phyloP scores from a whole-genome alignment of 805 yeast genomes.

The Ogataea parapolymorpha region DNA sequence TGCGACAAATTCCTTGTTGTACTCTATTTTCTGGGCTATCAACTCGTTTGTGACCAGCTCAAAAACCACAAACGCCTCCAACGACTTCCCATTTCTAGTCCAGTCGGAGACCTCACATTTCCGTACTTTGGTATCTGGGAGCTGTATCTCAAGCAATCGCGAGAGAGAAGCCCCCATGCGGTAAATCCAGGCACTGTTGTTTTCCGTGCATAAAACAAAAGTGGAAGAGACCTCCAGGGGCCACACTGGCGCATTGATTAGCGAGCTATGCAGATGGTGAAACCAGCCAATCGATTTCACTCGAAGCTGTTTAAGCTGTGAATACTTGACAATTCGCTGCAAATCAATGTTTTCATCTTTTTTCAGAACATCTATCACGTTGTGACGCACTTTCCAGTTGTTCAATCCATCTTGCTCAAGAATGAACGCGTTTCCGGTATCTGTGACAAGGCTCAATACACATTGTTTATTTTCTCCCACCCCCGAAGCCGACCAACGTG shows the following conservation, averaged over 20 bases:
- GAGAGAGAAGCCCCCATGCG: constrained; percentile 5
- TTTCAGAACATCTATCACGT: constrained; percentile 13
- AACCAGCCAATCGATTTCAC: constrained; percentile 26
- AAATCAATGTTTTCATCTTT: constrained; percentile 15
- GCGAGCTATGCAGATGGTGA: constrained; percentile 1
- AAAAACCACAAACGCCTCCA: constrained; percentile 10
- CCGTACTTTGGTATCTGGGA: constrained; percentile 7
- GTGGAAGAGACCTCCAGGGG: constrained; percentile 10
- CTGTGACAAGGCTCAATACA: constrained; percentile 18
- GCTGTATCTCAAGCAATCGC: constrained; percentile 6
- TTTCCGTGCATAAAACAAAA: constrained; percentile 17
- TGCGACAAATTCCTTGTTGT: constrained; percentile 1
- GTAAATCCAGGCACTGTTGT: constrained; percentile 15
- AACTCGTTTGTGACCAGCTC: constrained; percentile 12
- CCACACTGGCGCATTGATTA: constrained; percentile 11
- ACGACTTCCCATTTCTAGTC: neutral
- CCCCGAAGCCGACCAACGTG: constrained; percentile 24
- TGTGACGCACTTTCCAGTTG: constrained; percentile 18
- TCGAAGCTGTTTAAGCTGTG: constrained; percentile 18
- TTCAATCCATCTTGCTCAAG: constrained; percentile 12
- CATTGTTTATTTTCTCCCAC: constrained; percentile 13
- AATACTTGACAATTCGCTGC: constrained; percentile 10
- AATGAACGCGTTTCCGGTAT: constrained; percentile 20
- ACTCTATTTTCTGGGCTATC: constrained; percentile 7
- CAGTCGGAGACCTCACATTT: constrained; percentile 18